Evolutionary conservation across 1,139 yeast species (phyloP), one percentile per base, ranked within the genome.

Genomic region (Yamadazyma kanchanaburiensis): DNA sequence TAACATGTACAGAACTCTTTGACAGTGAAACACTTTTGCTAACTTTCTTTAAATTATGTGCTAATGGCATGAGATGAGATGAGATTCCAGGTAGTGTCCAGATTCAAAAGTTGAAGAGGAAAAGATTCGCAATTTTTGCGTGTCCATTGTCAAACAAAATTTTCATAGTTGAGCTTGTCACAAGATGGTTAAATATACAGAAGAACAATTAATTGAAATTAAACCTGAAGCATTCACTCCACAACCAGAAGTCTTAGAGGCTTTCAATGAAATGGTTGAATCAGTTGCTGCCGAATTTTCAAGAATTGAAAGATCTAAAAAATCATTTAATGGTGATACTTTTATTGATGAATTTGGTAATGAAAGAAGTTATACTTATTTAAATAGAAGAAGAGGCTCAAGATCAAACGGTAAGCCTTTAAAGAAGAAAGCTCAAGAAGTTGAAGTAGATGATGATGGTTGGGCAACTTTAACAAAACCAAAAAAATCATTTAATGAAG

Each of bases 1-100:
- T 82, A 23, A 94, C 88, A 54, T 89, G 97, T 43, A 89, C 69
- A 18, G 72, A 64, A 12, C 80, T 78, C 26, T 76, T 77, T 27
- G 79, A 65, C 53, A 75, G 74, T 38, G 72, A 59, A 37, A 79
- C 56, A 33, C 67, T 70, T 59, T 84, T 84, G 44, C 77, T 73
- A 25, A 89, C 84, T 54, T 87, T 88, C 15, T 70, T 59, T 29
- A 88, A 64, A 37, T 81, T 79, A 49, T 86, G 88, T 17, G 81
- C 81, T 33, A 81, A 62, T 12, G 95, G 95, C 96, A 88, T 88
- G 14, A 17, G n/a, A 18, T 18, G 20, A 18, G 20, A 18, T 18
- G 20, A 18, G 20, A 18, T 18, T 7, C 20, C 9, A 18, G 10
- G n/a, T n/a, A n/a, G n/a, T n/a, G n/a, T n/a, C n/a, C n/a, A n/a